Evolutionary conservation across 768 basidiomycete species (phyloP).

Genomic region (Tricholomella constricta): DNA sequence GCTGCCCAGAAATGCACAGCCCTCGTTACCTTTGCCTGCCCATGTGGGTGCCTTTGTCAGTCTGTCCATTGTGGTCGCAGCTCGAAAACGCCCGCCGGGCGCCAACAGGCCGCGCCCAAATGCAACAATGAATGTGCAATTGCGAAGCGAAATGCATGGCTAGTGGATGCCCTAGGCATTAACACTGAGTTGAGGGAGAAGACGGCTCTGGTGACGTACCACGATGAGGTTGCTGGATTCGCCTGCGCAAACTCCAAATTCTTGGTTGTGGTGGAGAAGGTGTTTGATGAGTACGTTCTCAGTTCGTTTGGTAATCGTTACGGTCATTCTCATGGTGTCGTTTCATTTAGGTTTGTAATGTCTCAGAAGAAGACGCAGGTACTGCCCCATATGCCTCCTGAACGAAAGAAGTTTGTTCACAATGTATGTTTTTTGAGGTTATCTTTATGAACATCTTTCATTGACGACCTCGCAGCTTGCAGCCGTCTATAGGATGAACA

Average conservation of each 20-base stretch:
- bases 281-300: conserved; percentile 76
- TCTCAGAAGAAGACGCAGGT: conserved; percentile 69
- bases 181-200: conserved; percentile 49
- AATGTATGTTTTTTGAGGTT: conserved; percentile 55
- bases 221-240: conserved; percentile 62
- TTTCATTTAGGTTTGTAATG: conserved; percentile 58
- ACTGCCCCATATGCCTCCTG: conserved; percentile 78
- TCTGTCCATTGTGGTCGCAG: conserved; percentile 70
- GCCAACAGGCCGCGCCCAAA: conserved; percentile 43
- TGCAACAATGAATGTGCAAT: conserved; percentile 85
- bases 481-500: conserved; percentile 77
- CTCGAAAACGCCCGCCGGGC: conserved; percentile 44
- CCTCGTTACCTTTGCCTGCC: conserved; percentile 68
- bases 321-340: no score
- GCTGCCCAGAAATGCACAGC: no score
- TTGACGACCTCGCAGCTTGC: conserved; percentile 60
- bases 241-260: conserved; percentile 68
- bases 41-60: conserved; percentile 83
- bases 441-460: not conserved
- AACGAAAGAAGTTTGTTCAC: conserved; percentile 82
- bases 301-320: conserved; percentile 19
- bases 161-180: no score
- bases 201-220: conserved; percentile 49
- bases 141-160: conserved; percentile 81
- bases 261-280: conserved; percentile 71